A percentile compares a stretch with the other conserved stretches of the same genome.
Evolutionary conservation across 2,329 filamentous ascomycete genomes (phyloP).

Genomic region (Trichoderma koningiopsis): DNA sequence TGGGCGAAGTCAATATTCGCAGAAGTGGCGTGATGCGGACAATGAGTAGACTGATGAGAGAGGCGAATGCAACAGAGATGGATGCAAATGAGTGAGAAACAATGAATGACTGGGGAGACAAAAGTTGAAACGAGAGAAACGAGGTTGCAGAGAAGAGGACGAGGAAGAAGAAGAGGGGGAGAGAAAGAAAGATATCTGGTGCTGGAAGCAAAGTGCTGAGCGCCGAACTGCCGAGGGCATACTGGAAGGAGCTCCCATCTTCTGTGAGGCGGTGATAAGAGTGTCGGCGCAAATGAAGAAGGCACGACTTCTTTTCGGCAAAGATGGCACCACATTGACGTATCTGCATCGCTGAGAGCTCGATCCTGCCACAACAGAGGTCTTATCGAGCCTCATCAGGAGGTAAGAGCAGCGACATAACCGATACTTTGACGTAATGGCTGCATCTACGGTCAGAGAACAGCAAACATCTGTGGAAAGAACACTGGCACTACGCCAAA

Average conservation of each 20-base stretch:
- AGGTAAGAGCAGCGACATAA: background rate
- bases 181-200: background rate
- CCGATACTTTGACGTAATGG: conserved; percentile 7
- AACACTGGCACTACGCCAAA: background rate
- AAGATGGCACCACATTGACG: background rate
- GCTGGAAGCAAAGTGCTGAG: background rate
- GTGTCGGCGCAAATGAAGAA: background rate
- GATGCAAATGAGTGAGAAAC: conserved; percentile 7
- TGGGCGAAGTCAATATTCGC: conserved; percentile 28
- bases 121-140: conserved; percentile 17
- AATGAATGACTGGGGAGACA: conserved; percentile 28
- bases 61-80: conserved; percentile 18
- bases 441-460: background rate
- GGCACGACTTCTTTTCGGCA: background rate
- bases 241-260: background rate
- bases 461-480: background rate
- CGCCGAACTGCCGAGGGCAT: background rate
- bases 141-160: background rate
- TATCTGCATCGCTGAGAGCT: background rate
- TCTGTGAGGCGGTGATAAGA: background rate
- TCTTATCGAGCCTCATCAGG: background rate
- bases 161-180: conserved; percentile 18
- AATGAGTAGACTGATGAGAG: background rate
- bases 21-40: conserved; percentile 18
- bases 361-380: background rate